Conservation (phyloP, 1,139 yeast genomes). For the Blastobotrys aristatus region DNA sequence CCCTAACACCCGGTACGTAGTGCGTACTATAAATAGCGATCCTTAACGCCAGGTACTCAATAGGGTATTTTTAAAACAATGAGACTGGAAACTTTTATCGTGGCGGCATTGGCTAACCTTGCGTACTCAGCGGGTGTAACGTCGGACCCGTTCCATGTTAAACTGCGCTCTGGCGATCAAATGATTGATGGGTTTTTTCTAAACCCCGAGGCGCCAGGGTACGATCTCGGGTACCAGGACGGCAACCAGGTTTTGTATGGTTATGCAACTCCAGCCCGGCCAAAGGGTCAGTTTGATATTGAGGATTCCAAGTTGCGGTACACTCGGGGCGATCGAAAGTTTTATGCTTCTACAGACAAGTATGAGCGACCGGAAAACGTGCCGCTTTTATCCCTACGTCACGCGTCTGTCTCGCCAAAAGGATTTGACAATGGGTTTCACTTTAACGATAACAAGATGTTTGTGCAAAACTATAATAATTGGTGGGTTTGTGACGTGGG, state of each 20-base stretch:
- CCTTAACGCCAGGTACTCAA: too few species aligned
- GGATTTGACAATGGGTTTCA: not conserved
- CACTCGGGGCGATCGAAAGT: not conserved
- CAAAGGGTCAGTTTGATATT: not conserved
- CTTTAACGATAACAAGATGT: not conserved
- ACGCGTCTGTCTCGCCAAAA: not conserved
- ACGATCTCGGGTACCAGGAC: not conserved
- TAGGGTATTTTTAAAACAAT: too few species aligned
- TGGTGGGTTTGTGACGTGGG: constrained; percentile 1
- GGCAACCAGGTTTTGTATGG: not conserved
- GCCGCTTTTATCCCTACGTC: not conserved
- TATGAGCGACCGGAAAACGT: not conserved
- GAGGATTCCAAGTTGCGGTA: not conserved
- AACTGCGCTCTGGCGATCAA: not conserved
- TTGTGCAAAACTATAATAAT: not conserved
- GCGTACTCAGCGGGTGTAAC: too few species aligned
- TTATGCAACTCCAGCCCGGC: not conserved
- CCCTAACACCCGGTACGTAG: too few species aligned
- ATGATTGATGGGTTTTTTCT: not conserved
- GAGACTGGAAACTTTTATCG: too few species aligned
- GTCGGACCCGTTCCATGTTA: not conserved
- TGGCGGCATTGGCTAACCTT: too few species aligned
- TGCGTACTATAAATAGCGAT: too few species aligned
- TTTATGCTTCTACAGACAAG: not conserved
- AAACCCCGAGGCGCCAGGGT: not conserved